These are phyloP conservation scores for Rhamnella rubrinervis DNA, from an alignment of 331 rosid species.

Conservation along the genomic window DNA sequence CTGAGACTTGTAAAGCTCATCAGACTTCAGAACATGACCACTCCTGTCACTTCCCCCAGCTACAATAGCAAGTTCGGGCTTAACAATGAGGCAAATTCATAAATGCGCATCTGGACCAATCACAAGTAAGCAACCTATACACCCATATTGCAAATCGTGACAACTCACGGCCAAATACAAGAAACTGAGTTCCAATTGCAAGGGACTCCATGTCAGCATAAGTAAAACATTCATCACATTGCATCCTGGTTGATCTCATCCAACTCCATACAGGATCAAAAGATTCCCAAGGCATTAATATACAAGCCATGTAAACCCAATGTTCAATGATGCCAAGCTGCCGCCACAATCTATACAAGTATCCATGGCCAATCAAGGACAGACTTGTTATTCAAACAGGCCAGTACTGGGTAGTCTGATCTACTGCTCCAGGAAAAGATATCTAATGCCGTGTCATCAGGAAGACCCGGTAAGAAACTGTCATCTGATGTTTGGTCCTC, in stretches of 20 bases:
- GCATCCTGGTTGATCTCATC: slow-evolving; percentile 22
- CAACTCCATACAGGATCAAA: slow-evolving; percentile 27
- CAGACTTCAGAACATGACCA: slow-evolving; percentile 16
- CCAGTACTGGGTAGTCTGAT: slow-evolving; percentile 24
- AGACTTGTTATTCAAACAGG: slow-evolving; percentile 24
- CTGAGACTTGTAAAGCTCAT: slow-evolving; percentile 26
- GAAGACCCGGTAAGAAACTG: slow-evolving; percentile 9
- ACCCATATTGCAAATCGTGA: slow-evolving; percentile 21
- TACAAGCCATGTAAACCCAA: slow-evolving; percentile 32
- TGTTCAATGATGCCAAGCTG: slow-evolving; percentile 26
- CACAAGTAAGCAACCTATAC: slow-evolving; percentile 17
- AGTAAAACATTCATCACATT: slow-evolving; percentile 26
- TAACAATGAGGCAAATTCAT: slow-evolving; percentile 26
- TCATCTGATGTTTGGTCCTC: neutral
- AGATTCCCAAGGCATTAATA: slow-evolving; percentile 22
- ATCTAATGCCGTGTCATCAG: slow-evolving; percentile 9
- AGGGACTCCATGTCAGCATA: slow-evolving; percentile 34
- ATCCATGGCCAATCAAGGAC: slow-evolving; percentile 23
- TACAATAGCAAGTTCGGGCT: slow-evolving; percentile 25
- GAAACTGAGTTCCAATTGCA: slow-evolving; percentile 27
- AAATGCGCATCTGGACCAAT: slow-evolving; percentile 16
- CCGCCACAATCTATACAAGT: slow-evolving; percentile 24
- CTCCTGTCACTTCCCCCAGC: slow-evolving; percentile 32
- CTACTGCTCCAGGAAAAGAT: slow-evolving; percentile 14
- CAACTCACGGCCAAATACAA: slow-evolving; percentile 33